Percentiles rank a stretch among this genome's conserved stretches.
Evolutionary conservation across 2,329 filamentous ascomycete species (phyloP).

Genomic region (Ceratocystis harringtonii): DNA sequence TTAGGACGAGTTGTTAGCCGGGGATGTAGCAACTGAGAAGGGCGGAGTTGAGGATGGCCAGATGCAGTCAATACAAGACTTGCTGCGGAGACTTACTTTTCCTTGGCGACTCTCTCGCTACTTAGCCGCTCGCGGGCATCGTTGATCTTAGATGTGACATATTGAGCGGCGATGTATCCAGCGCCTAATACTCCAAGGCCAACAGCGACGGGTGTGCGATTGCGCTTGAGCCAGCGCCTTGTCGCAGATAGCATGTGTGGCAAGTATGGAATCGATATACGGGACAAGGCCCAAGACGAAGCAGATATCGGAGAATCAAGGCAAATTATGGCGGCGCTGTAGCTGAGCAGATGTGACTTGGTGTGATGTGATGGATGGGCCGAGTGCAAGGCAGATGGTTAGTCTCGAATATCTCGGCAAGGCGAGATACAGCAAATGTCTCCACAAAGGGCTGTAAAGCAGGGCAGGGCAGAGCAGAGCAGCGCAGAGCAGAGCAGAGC

Average conservation of each 20-base stretch:
- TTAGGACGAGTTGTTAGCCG: conserved; percentile 6
- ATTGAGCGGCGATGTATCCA: conserved; percentile 84
- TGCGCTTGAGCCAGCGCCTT: conserved; percentile 81
- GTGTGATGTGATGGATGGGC: no score
- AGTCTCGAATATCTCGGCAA: not conserved
- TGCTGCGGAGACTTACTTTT: conserved; percentile 50
- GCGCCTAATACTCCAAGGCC: conserved; percentile 76
- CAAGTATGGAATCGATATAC: not conserved
- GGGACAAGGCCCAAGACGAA: not conserved
- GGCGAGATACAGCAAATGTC: not conserved
- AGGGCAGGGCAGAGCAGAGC: no score
- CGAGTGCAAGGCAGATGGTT: no score
- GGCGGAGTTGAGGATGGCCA: no score
- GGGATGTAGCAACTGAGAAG: not conserved
- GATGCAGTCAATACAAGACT: not conserved
- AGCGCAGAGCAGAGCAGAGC: no score
- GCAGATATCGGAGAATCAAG: not conserved
- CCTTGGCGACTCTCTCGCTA: conserved; percentile 85
- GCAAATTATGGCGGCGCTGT: no score
- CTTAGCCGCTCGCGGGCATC: conserved; percentile 94
- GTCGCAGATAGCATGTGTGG: conserved; percentile 50
- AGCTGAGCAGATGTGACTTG: no score
- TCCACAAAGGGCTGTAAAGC: no score
- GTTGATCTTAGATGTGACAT: conserved; percentile 78
- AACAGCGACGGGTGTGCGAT: conserved; percentile 78